phyloP scores from a whole-genome alignment of 331 rosid genomes.

The Saraca asoca region DNA sequence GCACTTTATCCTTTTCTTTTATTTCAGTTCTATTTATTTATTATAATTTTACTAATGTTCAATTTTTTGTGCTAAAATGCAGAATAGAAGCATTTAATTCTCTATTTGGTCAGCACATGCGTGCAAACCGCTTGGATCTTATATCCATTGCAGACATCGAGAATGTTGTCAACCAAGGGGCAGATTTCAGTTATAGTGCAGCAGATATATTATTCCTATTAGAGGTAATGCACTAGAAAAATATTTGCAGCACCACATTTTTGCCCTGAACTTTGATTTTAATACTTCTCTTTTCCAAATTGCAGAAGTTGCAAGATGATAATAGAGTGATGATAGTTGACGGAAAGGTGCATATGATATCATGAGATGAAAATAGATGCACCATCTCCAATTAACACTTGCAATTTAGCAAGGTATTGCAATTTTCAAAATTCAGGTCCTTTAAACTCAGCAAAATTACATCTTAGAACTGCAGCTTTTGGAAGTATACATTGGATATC shows the following conservation, averaged over 20 bases:
- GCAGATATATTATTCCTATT: constrained; percentile 65
- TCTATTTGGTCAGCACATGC: constrained; percentile 84
- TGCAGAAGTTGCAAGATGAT: constrained; percentile 84
- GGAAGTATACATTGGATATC: neutral
- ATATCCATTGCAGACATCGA: constrained; percentile 70
- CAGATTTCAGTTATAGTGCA: constrained; percentile 51
- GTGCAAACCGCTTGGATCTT: constrained; percentile 63
- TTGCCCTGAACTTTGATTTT: constrained; percentile 13
- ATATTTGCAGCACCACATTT: constrained; percentile 15
- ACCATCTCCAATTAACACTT: constrained; percentile 22
- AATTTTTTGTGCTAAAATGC: constrained; percentile 33
- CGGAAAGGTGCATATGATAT: constrained; percentile 73
- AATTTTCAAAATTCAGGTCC: neutral
- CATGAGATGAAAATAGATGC: constrained; percentile 40
- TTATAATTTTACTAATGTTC: neutral
- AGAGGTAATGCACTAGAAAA: constrained; percentile 56
- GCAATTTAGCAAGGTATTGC: constrained; percentile 31
- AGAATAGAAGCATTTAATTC: constrained; percentile 80
- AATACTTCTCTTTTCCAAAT: constrained; percentile 22
- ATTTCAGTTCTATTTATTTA: no score
- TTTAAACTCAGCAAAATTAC: constrained; percentile 1
- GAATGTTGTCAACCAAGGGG: constrained; percentile 57
- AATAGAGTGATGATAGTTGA: constrained; percentile 80
- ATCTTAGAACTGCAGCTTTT: neutral
- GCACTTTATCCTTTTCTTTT: neutral